These are phyloP conservation scores for Plicaturopsis crispa DNA, from an alignment of 768 basidiomycete genomes.

Conservation along the genomic window DNA sequence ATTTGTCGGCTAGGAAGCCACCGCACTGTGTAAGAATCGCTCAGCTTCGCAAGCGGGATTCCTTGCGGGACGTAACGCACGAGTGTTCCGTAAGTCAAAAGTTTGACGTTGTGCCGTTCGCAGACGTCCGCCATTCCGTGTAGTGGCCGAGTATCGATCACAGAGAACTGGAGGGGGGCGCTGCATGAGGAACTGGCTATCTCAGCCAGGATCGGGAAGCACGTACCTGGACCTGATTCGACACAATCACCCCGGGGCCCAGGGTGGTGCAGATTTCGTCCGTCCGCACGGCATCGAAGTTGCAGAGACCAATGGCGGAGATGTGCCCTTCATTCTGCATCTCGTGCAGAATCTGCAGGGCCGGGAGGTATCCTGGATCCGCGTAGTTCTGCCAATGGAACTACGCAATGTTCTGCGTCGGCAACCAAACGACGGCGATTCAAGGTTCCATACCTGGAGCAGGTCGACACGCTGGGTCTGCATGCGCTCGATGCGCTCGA, in stretches of 20 bases:
- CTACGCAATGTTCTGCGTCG: slow-evolving; percentile 23
- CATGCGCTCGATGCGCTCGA: slow-evolving; percentile 68
- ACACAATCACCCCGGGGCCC: slow-evolving; percentile 64
- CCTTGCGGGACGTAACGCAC: slow-evolving; percentile 31
- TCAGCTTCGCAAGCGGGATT: slow-evolving; percentile 3
- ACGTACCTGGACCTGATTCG: slow-evolving; percentile 77
- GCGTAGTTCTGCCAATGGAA: slow-evolving; percentile 77
- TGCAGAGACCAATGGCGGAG: slow-evolving; percentile 65
- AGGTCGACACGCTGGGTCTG: slow-evolving; percentile 53
- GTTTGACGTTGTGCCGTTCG: slow-evolving; percentile 59
- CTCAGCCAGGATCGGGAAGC: background rate
- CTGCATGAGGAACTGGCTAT: slow-evolving; percentile 1
- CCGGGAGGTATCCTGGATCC: slow-evolving; percentile 38
- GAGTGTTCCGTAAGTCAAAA: slow-evolving; percentile 77
- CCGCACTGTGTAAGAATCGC: slow-evolving; percentile 50
- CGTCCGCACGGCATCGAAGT: slow-evolving; percentile 69
- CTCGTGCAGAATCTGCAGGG: slow-evolving; percentile 45
- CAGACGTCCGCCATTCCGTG: slow-evolving; percentile 77
- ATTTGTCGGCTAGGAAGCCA: slow-evolving; percentile 73
- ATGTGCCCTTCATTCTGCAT: slow-evolving; percentile 56
- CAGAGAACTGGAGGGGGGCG: slow-evolving; percentile 50
- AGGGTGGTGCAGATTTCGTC: slow-evolving; percentile 76
- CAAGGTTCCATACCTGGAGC: slow-evolving; percentile 46
- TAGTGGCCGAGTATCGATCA: slow-evolving; percentile 72
- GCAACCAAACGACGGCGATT: background rate